Conservation (phyloP, 768 basidiomycete genomes). For the Melanogaster broomeanus region DNA sequence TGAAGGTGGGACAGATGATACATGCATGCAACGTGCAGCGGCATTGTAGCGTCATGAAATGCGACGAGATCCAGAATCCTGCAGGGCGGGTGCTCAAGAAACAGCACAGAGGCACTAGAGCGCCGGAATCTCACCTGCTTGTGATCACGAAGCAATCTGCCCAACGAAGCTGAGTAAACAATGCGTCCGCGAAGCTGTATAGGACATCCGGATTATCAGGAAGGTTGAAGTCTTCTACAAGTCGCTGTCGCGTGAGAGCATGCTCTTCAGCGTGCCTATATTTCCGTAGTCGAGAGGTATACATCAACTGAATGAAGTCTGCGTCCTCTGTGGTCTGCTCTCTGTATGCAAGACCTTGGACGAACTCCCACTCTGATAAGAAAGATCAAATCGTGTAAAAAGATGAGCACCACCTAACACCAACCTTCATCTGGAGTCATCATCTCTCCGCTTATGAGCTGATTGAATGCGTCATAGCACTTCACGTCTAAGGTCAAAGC, state of each 20-base stretch:
- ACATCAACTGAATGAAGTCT: conserved; percentile 90
- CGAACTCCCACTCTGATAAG: conserved; percentile 89
- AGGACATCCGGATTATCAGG: conserved; percentile 92
- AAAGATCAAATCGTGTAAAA: conserved; percentile 7
- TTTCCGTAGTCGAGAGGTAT: conserved; percentile 89
- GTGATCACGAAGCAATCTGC: conserved; percentile 94
- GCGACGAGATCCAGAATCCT: conserved; percentile 87
- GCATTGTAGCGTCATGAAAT: conserved; percentile 87
- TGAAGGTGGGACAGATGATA: conserved; percentile 91
- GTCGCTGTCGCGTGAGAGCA: conserved; percentile 70
- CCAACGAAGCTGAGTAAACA: conserved; percentile 88
- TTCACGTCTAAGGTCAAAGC: conserved; percentile 93
- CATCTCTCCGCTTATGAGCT: conserved; percentile 91
- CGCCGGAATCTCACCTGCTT: conserved; percentile 50
- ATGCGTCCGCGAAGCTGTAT: conserved; percentile 85
- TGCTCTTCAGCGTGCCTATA: conserved; percentile 85
- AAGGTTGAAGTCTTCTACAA: conserved; percentile 82
- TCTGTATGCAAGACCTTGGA: conserved; percentile 79
- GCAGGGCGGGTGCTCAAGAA: conserved; percentile 2
- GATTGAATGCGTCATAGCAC: conserved; percentile 94
- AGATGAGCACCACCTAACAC: conserved; percentile 5
- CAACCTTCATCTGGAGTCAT: conserved; percentile 95
- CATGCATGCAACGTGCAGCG: conserved; percentile 97
- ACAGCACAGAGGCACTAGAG: background rate
- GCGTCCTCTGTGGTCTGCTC: conserved; percentile 88